phyloP scores from a whole-genome alignment of 2,329 filamentous ascomycete species.

The Colletotrichum orbiculare region DNA sequence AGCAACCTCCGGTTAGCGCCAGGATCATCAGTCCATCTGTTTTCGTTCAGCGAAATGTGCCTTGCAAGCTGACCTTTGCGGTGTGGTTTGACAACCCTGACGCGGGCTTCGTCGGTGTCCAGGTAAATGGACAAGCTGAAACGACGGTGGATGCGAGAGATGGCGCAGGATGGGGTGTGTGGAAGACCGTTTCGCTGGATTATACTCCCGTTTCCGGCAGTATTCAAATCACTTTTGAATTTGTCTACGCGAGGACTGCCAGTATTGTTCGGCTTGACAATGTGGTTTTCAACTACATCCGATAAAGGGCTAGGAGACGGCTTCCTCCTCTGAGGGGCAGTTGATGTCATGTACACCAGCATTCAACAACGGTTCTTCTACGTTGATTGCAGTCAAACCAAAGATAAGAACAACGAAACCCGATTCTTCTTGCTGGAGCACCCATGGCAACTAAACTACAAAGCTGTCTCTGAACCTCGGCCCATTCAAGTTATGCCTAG shows the following conservation, averaged over 20 bases:
- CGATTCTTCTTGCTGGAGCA: no score
- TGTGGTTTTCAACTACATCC: conserved; percentile 8
- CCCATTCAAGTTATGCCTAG: no score
- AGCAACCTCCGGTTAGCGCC: conserved; percentile 1
- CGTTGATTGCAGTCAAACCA: no score
- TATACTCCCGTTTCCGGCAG: conserved; percentile 6
- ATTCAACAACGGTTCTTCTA: no score
- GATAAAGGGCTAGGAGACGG: neutral
- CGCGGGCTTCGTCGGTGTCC: conserved; percentile 16
- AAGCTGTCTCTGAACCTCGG: no score
- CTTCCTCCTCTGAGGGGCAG: neutral
- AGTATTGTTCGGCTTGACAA: conserved; percentile 16
- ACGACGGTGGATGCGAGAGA: conserved; percentile 19
- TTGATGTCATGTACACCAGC: neutral
- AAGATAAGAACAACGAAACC: no score
- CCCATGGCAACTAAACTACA: no score
- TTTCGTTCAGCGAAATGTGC: conserved; percentile 9
- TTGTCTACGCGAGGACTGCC: conserved; percentile 4
- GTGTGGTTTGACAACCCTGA: conserved; percentile 20
- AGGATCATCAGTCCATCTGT: neutral
- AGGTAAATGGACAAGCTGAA: neutral
- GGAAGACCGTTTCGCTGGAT: conserved; percentile 15
- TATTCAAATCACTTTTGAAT: conserved; percentile 8
- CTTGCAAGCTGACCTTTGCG: conserved; percentile 5
- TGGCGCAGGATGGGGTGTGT: conserved; percentile 16